phyloP scores from a whole-genome alignment of 129 eudicot genomes.

The Arctium minus region DNA sequence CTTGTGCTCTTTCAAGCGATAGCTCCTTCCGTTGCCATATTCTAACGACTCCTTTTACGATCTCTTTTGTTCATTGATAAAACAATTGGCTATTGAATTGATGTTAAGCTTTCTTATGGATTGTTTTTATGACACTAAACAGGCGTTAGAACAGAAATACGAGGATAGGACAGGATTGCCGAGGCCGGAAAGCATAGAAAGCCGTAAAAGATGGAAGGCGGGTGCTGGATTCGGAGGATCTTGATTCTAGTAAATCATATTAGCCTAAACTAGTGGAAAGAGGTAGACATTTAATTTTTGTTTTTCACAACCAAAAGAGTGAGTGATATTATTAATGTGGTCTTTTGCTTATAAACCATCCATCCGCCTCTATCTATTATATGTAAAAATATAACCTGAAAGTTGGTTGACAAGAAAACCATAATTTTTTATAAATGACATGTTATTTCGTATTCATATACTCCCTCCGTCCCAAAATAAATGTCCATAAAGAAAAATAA shows the following conservation, averaged over 20 bases:
- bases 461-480: no score
- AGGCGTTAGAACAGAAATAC: constrained; percentile 73
- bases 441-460: no score
- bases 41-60: no score
- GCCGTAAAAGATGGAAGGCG: constrained; percentile 53
- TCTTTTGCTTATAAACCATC: not conserved
- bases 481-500: no score
- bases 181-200: constrained; percentile 70
- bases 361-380: not conserved
- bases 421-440: not conserved
- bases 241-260: constrained; percentile 21
- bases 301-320: not conserved
- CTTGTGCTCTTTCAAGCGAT: no score
- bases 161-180: constrained; percentile 65
- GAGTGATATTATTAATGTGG: not conserved
- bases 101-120: constrained; percentile 1
- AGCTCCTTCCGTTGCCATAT: no score
- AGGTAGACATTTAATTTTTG: not conserved
- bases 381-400: not conserved
- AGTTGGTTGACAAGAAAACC: not conserved
- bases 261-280: not conserved
- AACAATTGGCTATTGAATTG: not conserved
- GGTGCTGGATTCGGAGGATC: constrained; percentile 74
- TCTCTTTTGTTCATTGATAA: not conserved
- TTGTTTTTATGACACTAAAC: constrained; percentile 18